phyloP scores from a whole-genome alignment of 352 stramenopile genomes.

The Globisporangium parvum region DNA sequence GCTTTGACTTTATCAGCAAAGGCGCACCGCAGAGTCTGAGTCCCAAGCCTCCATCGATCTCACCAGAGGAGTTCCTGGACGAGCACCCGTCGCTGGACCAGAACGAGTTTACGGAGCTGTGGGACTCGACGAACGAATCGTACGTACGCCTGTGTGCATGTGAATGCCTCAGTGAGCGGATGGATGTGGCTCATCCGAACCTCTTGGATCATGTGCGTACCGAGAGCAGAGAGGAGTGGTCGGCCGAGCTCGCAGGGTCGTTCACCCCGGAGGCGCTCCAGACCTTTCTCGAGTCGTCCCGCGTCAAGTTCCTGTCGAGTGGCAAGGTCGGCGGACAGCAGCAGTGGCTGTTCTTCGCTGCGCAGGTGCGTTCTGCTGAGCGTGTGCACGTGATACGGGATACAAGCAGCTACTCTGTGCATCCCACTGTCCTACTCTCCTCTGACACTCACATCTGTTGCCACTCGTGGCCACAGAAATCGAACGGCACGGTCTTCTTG shows the following conservation, averaged over 20 bases:
- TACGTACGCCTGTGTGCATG: constrained; percentile 19
- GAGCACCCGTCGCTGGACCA: constrained; percentile 34
- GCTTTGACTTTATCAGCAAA: constrained; percentile 38
- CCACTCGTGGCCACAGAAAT: constrained; percentile 26
- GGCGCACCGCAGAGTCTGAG: constrained; percentile 7
- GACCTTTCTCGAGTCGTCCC: constrained; percentile 48
- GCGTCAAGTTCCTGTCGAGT: constrained; percentile 63
- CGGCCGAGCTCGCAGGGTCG: constrained; percentile 44
- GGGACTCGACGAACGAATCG: constrained; percentile 74
- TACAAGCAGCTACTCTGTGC: too few species aligned
- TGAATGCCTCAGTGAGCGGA: constrained; percentile 4
- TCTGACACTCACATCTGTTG: not conserved
- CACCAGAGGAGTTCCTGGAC: constrained; percentile 55
- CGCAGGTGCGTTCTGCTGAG: constrained; percentile 43
- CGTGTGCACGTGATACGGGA: not conserved
- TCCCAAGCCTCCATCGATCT: constrained; percentile 25
- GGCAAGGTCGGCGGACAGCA: constrained; percentile 73
- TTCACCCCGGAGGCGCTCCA: constrained; percentile 57
- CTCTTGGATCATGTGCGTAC: not conserved
- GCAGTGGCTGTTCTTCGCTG: constrained; percentile 71
- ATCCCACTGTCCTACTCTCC: not conserved
- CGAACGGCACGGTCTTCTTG: constrained; percentile 76
- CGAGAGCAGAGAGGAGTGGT: constrained; percentile 60
- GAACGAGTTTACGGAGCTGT: constrained; percentile 68
- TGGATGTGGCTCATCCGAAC: not conserved